Base-by-base conservation (phyloP, 1,139 yeast species). In the Kluyveromyces sp. region DNA sequence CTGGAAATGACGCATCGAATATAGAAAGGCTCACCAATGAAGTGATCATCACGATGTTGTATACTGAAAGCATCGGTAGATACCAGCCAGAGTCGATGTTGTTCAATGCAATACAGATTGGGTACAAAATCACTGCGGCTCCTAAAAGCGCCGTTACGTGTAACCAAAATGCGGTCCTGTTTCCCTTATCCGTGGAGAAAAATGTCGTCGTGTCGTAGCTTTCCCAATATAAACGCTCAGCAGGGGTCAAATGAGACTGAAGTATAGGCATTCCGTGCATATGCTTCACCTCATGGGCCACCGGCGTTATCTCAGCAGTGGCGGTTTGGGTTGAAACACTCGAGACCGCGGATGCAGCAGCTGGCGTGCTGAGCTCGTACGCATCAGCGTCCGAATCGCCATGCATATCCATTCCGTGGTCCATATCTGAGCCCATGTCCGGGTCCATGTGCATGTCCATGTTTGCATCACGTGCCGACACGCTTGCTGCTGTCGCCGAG, bases 211-310 rank as follows among this genome's bases (percentile, higher is more conserved):
- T 78, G 56, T 84, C 78, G 64, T 87, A 89, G 32, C 65, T 63
- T 45, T 80, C 81, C 97, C 97, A 89, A 63, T 73, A 88, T 20
- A 73, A 62, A 44, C 78, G 68, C 63, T 88, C 96, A 44, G 78
- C 83, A 0, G 92, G 84, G 33, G 79, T 72, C 40, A 88, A 68
- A 25, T 76, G 57, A 1, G 86, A 83, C 41, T 84, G 69, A 38
- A 88, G 69, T 36, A 88, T 84, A 0, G 95, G 92, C 48, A 75
- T 61, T 0, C 96, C 95, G 56, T 87, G 96, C 46, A 67, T 58
- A 55, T 77, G 80, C 36, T 65, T 67, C 49, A 58, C 60, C 33
- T 71, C 77, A 60, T 83, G 88, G 1, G 73, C 60, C 17, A 61
- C 55, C 2, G 71, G 69, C 8, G 46, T 44, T 7, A 49, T 31